Evolutionary conservation across 2,329 filamentous ascomycete genomes (phyloP).

Genomic region (Xylariaceae sp.): DNA sequence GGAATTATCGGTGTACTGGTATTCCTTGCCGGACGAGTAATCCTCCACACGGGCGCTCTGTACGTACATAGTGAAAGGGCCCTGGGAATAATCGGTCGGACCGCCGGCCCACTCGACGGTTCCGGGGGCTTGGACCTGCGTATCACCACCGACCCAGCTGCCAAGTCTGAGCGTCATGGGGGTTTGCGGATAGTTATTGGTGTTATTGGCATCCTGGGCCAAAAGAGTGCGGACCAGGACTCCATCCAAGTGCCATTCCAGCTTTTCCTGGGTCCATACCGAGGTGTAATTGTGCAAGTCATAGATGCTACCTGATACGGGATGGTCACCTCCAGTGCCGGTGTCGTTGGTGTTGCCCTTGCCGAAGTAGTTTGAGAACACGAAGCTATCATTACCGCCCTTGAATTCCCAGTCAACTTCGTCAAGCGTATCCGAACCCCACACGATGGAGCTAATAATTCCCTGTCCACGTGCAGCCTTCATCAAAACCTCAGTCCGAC

Average conservation of each 20-base stretch:
- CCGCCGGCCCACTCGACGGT: slow-evolving; percentile 70
- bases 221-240: slow-evolving; percentile 59
- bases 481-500: slow-evolving; percentile 71
- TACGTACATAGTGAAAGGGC: slow-evolving; percentile 71
- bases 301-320: slow-evolving; percentile 50
- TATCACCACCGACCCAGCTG: slow-evolving; percentile 61
- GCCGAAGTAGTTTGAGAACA: slow-evolving; percentile 74
- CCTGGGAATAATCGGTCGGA: slow-evolving; percentile 59
- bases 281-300: slow-evolving; percentile 74
- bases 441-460: slow-evolving; percentile 77
- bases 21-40: slow-evolving; percentile 60
- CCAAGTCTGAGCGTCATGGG: slow-evolving; percentile 67
- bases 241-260: slow-evolving; percentile 69
- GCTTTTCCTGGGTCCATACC: slow-evolving; percentile 62
- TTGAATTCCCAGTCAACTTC: slow-evolving; percentile 87
- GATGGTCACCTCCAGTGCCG: slow-evolving; percentile 56
- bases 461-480: slow-evolving; percentile 71
- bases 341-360: slow-evolving; percentile 64
- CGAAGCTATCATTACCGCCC: slow-evolving; percentile 59
- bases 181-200: slow-evolving; percentile 67
- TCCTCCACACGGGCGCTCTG: slow-evolving; percentile 55
- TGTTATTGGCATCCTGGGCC: slow-evolving; percentile 57
- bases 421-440: slow-evolving; percentile 78
- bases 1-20: slow-evolving; percentile 58
- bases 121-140: slow-evolving; percentile 45